Evolutionary conservation across 2,329 filamentous ascomycete species (phyloP).

Genomic region (Xylaria sp.): DNA sequence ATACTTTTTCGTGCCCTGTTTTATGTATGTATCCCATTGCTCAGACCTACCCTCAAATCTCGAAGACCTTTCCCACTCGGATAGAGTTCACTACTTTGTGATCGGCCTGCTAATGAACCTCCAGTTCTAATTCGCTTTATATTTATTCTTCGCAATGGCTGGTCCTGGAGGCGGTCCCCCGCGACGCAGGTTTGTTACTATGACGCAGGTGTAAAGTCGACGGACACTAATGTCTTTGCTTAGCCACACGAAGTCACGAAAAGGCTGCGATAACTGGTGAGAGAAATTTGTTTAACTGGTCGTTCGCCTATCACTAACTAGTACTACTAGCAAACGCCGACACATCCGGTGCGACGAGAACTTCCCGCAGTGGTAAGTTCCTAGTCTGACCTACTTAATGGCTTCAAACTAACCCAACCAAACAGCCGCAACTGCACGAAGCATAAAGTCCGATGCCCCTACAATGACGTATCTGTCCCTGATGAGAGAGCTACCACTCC

Average conservation of each 20-base stretch:
- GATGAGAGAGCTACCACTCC: slow-evolving; percentile 71
- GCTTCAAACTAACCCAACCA: slow-evolving; percentile 18
- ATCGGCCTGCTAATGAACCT: slow-evolving; percentile 41
- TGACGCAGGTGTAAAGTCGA: slow-evolving; percentile 10
- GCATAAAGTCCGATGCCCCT: slow-evolving; percentile 98
- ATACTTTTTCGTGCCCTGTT: slow-evolving; percentile 44
- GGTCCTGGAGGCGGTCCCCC: slow-evolving; percentile 95
- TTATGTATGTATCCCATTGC: slow-evolving; percentile 44
- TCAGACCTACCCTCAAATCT: neutral
- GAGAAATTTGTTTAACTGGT: slow-evolving; percentile 40
- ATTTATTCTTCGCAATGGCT: slow-evolving; percentile 72
- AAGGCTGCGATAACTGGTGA: slow-evolving; percentile 94
- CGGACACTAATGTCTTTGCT: slow-evolving; percentile 43
- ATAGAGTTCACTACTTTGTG: neutral
- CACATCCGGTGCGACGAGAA: slow-evolving; percentile 98
- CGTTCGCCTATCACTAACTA: slow-evolving; percentile 35
- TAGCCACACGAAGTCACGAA: slow-evolving; percentile 98
- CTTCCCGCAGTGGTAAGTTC: slow-evolving; percentile 91
- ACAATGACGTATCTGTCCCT: slow-evolving; percentile 84
- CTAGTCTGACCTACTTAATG: slow-evolving; percentile 36
- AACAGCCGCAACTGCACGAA: slow-evolving; percentile 95
- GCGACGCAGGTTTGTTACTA: slow-evolving; percentile 67
- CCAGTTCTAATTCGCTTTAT: slow-evolving; percentile 51
- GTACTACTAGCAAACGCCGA: slow-evolving; percentile 75
- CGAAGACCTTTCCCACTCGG: neutral